A percentile compares a stretch with the other conserved stretches of the same genome.
phyloP scores from a whole-genome alignment of 73 alveolate species.

The Uronychia setigera region DNA sequence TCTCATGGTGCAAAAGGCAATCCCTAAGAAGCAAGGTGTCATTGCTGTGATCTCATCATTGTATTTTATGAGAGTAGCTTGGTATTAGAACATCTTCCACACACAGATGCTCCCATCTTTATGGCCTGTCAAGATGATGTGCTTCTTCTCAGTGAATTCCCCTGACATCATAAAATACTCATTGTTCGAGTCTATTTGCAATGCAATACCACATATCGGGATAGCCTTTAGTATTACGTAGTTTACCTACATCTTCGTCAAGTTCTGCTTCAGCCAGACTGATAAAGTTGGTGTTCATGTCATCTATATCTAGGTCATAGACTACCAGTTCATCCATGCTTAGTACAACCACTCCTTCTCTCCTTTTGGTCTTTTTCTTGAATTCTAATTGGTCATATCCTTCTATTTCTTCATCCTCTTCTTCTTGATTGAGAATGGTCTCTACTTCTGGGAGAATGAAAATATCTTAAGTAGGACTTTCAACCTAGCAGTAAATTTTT shows the following conservation, averaged over 20 bases:
- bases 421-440: conserved; percentile 58
- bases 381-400: conserved; percentile 29
- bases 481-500: conserved; percentile 18
- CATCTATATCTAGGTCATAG: conserved; percentile 18
- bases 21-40: conserved; percentile 51
- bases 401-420: conserved; percentile 44
- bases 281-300: conserved; percentile 33
- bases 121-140: conserved; percentile 77
- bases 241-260: conserved; percentile 16
- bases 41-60: conserved; percentile 64
- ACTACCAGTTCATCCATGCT: conserved; percentile 61
- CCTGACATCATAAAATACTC: conserved; percentile 44
- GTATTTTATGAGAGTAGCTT: conserved; percentile 55
- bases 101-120: conserved; percentile 65
- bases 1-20: conserved; percentile 76
- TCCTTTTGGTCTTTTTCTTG: conserved; percentile 46
- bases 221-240: not conserved
- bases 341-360: conserved; percentile 60
- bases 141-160: conserved; percentile 42
- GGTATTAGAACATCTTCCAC: conserved; percentile 62
- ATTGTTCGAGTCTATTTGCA: conserved; percentile 49
- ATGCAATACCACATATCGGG: conserved; percentile 63
- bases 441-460: conserved; percentile 65
- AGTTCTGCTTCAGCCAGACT: conserved; percentile 50
- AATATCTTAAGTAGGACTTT: conserved; percentile 61